Conservation (phyloP, 345 rosid species). For the Trapa bicornis region DNA sequence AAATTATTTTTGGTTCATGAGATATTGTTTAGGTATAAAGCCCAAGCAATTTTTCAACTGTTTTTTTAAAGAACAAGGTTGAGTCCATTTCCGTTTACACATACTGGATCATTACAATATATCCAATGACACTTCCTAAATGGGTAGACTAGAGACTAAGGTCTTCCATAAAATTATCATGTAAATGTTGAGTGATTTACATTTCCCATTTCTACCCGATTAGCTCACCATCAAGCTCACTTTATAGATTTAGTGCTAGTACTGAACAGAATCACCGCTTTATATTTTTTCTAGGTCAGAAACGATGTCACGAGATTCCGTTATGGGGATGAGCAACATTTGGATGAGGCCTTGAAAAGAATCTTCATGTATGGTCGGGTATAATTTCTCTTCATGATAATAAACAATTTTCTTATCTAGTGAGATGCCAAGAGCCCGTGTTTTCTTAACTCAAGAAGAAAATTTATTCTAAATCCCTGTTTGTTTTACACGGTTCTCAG, state of each 20-base stretch:
- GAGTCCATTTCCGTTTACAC: too few species aligned
- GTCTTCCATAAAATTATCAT: background rate
- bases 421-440: background rate
- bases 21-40: too few species aligned
- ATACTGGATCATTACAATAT: background rate
- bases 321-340: conserved; percentile 93
- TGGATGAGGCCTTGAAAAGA: conserved; percentile 85
- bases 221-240: background rate
- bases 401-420: background rate
- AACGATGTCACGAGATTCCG: conserved; percentile 82
- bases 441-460: background rate
- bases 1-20: too few species aligned
- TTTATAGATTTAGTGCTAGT: background rate
- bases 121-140: background rate
- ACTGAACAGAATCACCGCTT: background rate
- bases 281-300: conserved; percentile 45
- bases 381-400: conserved; percentile 11
- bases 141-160: background rate
- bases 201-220: background rate
- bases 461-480: background rate
- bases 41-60: too few species aligned
- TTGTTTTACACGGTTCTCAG: conserved; percentile 19
- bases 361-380: conserved; percentile 90
- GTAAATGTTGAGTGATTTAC: background rate
- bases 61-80: too few species aligned